phyloP scores from a whole-genome alignment of 371 early-diverging fungal species.

The Lichtheimia ramosa region DNA sequence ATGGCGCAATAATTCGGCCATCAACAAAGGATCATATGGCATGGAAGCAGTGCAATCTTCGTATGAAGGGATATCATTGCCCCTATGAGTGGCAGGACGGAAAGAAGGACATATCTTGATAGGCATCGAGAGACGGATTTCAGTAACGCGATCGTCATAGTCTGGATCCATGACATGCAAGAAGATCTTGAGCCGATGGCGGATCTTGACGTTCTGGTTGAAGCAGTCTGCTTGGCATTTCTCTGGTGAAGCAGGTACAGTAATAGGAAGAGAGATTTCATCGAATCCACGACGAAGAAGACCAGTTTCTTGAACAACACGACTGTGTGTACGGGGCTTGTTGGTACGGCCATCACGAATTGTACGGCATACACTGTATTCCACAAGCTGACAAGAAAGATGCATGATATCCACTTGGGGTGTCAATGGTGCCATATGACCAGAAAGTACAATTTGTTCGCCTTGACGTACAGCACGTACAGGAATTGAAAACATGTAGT shows the following conservation, averaged over 20 bases:
- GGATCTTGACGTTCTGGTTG: constrained; percentile 28
- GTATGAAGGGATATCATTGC: constrained; percentile 26
- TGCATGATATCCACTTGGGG: constrained; percentile 23
- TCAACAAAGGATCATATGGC: constrained; percentile 35
- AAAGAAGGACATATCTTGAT: constrained; percentile 17
- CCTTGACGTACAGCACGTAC: constrained; percentile 33
- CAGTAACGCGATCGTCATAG: constrained; percentile 35
- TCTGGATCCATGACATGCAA: constrained; percentile 27
- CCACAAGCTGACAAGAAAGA: constrained; percentile 32
- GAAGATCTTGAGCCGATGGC: constrained; percentile 37
- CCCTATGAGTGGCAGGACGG: not conserved
- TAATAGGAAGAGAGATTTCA: constrained; percentile 7
- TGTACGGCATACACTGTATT: constrained; percentile 29
- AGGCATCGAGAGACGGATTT: constrained; percentile 29
- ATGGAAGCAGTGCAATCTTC: constrained; percentile 24
- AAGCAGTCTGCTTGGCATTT: constrained; percentile 27
- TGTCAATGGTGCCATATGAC: constrained; percentile 27
- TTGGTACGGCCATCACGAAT: not conserved
- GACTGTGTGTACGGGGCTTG: constrained; percentile 1
- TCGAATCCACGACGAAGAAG: not conserved
- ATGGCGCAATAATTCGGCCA: constrained; percentile 8
- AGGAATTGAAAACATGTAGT: constrained; percentile 39
- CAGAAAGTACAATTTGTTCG: constrained; percentile 28
- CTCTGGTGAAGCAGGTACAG: constrained; percentile 16
- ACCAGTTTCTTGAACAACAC: not conserved